phyloP scores from a whole-genome alignment of 2,329 filamentous ascomycete species.

The Aspergillus sergii region DNA sequence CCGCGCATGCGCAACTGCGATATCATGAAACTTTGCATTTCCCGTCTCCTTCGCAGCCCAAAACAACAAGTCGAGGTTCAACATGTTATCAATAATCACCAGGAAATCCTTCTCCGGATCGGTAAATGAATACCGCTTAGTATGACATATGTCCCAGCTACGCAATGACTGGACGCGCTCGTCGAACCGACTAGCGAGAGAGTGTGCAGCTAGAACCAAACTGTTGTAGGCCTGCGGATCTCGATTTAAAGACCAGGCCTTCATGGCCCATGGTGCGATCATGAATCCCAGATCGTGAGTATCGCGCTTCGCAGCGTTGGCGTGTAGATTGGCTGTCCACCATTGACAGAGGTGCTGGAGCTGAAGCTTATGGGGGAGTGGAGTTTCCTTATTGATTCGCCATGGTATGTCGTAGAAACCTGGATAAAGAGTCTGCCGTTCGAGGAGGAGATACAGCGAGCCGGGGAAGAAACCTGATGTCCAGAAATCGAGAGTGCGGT shows the following conservation, averaged over 20 bases:
- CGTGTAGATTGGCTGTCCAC: constrained; percentile 46
- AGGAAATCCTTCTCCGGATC: constrained; percentile 43
- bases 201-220: constrained; percentile 39
- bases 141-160: constrained; percentile 51
- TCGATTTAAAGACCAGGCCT: constrained; percentile 50
- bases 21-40: constrained; percentile 21
- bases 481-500: constrained; percentile 49
- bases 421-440: constrained; percentile 33
- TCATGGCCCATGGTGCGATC: constrained; percentile 50
- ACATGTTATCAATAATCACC: constrained; percentile 49
- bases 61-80: constrained; percentile 46
- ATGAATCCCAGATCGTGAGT: constrained; percentile 61
- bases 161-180: constrained; percentile 37
- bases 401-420: background rate
- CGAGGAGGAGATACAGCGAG: constrained; percentile 45
- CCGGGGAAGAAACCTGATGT: constrained; percentile 55
- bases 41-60: constrained; percentile 38
- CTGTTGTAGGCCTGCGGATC: constrained; percentile 37
- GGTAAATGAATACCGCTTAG: constrained; percentile 27
- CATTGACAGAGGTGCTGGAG: constrained; percentile 37
- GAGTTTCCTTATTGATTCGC: constrained; percentile 18
- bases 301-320: constrained; percentile 48
- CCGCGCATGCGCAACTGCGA: constrained; percentile 39
- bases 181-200: constrained; percentile 43
- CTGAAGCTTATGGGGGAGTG: constrained; percentile 16